Evolutionary conservation across 1,284 basidiomycete species (phyloP).

Genomic region (Fomitiporia mediterranea): DNA sequence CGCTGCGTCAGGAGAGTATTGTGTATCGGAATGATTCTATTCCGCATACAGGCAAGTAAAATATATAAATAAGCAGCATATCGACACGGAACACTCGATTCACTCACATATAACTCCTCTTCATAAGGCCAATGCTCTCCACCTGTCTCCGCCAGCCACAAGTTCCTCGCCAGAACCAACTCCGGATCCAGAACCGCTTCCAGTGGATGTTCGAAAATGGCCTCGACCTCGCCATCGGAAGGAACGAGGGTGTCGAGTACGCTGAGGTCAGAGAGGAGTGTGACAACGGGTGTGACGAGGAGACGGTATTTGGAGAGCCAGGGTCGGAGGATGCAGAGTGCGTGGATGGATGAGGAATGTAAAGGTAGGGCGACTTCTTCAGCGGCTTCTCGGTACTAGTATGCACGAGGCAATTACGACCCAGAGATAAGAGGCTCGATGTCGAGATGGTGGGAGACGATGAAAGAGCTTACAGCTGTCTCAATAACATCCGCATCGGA

Average conservation of each 20-base stretch:
- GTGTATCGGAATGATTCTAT: conserved; percentile 54
- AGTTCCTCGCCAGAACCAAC: conserved; percentile 37
- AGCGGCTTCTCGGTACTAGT: conserved; percentile 71
- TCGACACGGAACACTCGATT: background rate
- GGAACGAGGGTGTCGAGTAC: conserved; percentile 52
- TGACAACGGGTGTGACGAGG: conserved; percentile 68
- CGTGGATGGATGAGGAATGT: conserved; percentile 51
- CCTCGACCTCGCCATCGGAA: conserved; percentile 65
- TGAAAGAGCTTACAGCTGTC: conserved; percentile 60
- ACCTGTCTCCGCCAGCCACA: conserved; percentile 49
- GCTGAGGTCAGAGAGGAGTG: conserved; percentile 52
- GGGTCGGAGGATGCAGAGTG: conserved; percentile 64
- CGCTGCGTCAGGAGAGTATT: conserved; percentile 39
- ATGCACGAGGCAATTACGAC: no score
- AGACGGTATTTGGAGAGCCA: conserved; percentile 63
- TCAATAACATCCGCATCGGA: conserved; percentile 56
- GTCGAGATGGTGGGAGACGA: background rate
- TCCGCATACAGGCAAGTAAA: background rate
- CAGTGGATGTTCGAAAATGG: conserved; percentile 76
- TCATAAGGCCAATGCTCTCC: conserved; percentile 76
- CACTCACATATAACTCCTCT: conserved; percentile 54
- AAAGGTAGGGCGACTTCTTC: conserved; percentile 77
- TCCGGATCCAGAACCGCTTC: conserved; percentile 66
- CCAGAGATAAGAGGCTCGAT: no score
- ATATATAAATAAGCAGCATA: background rate